Conservation (phyloP, 108 stramenopile genomes). For the Fistulifera pelliculosa region DNA sequence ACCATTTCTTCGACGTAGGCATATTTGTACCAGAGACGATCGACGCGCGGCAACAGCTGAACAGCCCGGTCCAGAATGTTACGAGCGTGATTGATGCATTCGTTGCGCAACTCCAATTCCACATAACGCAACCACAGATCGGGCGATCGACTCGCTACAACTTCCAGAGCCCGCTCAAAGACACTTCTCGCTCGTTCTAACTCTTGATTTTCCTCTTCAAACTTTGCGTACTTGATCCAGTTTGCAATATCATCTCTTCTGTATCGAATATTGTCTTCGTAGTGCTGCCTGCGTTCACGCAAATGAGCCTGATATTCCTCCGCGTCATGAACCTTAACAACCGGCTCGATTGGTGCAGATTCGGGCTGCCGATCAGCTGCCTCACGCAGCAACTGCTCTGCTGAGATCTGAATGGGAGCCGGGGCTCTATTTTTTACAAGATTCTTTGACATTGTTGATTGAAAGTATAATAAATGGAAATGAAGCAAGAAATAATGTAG, state of each 20-base stretch:
- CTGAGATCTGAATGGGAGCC: slow-evolving; percentile 97
- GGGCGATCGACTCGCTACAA: slow-evolving; percentile 77
- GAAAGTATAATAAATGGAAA: no score
- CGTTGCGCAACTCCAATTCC: slow-evolving; percentile 96
- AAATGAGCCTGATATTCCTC: slow-evolving; percentile 96
- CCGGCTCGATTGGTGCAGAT: slow-evolving; percentile 56
- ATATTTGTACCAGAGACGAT: slow-evolving; percentile 99
- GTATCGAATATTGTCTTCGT: slow-evolving; percentile 93
- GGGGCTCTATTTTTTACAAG: slow-evolving; percentile 98
- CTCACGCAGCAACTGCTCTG: slow-evolving; percentile 97
- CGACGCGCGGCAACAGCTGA: slow-evolving; percentile 88
- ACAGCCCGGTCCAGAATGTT: slow-evolving; percentile 98
- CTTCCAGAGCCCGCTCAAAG: slow-evolving; percentile 95
- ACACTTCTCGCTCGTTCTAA: slow-evolving; percentile 93
- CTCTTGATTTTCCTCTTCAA: slow-evolving; percentile 97
- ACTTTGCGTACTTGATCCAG: slow-evolving; percentile 96
- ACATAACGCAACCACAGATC: slow-evolving; percentile 96
- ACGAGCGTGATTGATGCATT: slow-evolving; percentile 96
- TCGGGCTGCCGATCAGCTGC: slow-evolving; percentile 92
- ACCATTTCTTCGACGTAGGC: slow-evolving; percentile 98
- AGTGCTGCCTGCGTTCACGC: slow-evolving; percentile 87
- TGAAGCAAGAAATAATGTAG: no score
- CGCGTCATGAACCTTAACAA: slow-evolving; percentile 90
- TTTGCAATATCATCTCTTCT: slow-evolving; percentile 91
- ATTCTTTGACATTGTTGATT: slow-evolving; percentile 6